A percentile compares a stretch with the other conserved stretches of the same genome.
These are phyloP conservation scores for Mariannaea elegans DNA, from an alignment of 2,329 filamentous ascomycete genomes.

Conservation along the genomic window DNA sequence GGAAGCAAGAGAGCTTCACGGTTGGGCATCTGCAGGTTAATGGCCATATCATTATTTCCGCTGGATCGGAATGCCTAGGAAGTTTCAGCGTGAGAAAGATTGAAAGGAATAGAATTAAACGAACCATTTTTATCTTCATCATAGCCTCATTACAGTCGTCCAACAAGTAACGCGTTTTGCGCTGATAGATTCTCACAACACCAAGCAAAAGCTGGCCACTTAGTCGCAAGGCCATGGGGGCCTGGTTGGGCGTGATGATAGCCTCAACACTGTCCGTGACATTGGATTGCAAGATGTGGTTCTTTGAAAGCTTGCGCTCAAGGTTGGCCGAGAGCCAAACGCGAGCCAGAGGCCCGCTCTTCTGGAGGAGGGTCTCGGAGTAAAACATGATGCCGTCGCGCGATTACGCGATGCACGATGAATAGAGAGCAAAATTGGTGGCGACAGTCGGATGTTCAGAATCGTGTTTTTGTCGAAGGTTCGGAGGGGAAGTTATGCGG, in stretches of 20 bases:
- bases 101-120: constrained; percentile 32
- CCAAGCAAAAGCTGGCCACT: constrained; percentile 94
- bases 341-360: constrained; percentile 95
- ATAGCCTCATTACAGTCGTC: constrained; percentile 98
- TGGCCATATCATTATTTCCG: constrained; percentile 95
- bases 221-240: constrained; percentile 91
- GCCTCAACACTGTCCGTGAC: constrained; percentile 94
- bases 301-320: constrained; percentile 98
- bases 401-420: constrained; percentile 42
- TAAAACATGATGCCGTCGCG: constrained; percentile 82
- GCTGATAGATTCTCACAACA: constrained; percentile 96
- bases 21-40: constrained; percentile 80
- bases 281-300: constrained; percentile 93
- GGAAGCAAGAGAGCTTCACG: constrained; percentile 88
- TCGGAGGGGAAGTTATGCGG: constrained; percentile 25
- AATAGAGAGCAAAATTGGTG: constrained; percentile 19
- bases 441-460: constrained; percentile 13
- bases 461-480: constrained; percentile 23
- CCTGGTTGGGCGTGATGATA: constrained; percentile 92
- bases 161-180: constrained; percentile 94
- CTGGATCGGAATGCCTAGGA: constrained; percentile 88
- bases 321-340: constrained; percentile 99
- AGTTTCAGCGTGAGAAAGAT: constrained; percentile 42
- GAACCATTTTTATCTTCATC: constrained; percentile 98
- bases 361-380: constrained; percentile 92